These are phyloP conservation scores for Canna indica DNA, from an alignment of 176 grass and related monocot species.

Conservation along the genomic window DNA sequence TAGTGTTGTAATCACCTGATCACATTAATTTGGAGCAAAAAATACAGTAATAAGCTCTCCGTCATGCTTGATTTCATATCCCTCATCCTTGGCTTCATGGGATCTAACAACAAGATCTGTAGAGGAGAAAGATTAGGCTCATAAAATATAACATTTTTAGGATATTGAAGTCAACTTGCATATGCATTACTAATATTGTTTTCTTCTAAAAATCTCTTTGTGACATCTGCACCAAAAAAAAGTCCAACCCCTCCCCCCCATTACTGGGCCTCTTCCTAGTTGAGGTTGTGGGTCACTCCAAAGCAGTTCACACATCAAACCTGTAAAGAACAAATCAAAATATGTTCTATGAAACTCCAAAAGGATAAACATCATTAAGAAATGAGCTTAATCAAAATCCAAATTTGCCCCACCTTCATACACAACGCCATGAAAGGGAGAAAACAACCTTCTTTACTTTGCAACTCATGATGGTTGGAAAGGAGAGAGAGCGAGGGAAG, in stretches of 20 bases:
- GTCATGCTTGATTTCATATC: conserved; percentile 65
- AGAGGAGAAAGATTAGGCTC: conserved; percentile 4
- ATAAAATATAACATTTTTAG: too few species aligned
- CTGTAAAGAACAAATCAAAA: too few species aligned
- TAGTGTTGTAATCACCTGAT: conserved; percentile 32
- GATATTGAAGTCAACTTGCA: background rate
- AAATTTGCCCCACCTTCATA: too few species aligned
- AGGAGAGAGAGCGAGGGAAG: too few species aligned
- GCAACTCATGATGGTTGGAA: too few species aligned
- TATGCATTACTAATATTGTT: conserved; percentile 24
- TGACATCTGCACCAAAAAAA: conserved; percentile 58
- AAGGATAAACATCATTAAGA: too few species aligned
- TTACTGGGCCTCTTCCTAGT: conserved; percentile 76
- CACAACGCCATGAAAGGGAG: too few species aligned
- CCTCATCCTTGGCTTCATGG: conserved; percentile 88
- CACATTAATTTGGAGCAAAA: too few species aligned
- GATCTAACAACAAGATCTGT: conserved; percentile 76
- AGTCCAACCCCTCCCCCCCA: conserved; percentile 71
- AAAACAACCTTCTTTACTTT: too few species aligned
- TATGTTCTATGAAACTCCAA: too few species aligned
- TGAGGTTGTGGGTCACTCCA: conserved; percentile 83
- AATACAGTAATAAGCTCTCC: too few species aligned
- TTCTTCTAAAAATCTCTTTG: conserved; percentile 12
- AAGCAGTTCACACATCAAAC: conserved; percentile 75
- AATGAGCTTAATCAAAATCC: too few species aligned